phyloP scores from a whole-genome alignment of 129 eudicot genomes.

The Artemisia argyi region DNA sequence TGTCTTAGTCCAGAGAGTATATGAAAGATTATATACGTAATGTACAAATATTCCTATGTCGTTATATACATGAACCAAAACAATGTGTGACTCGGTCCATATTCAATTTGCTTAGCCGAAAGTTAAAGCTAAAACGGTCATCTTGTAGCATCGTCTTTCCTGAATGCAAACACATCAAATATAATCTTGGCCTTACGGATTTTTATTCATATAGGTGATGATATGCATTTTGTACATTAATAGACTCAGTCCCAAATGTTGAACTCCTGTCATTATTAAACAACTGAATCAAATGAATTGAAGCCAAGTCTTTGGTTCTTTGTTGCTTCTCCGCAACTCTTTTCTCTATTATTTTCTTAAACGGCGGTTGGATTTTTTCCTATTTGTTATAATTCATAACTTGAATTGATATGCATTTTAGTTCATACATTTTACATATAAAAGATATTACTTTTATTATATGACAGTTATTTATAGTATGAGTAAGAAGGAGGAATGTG shows the following conservation, averaged over 20 bases:
- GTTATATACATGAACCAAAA: not conserved
- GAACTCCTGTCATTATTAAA: not conserved
- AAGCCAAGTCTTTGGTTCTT: conserved; percentile 2
- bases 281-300: not conserved
- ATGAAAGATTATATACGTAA: not conserved
- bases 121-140: no score
- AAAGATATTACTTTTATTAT: not conserved
- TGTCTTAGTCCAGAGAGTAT: not conserved
- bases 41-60: not conserved
- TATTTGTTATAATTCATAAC: not conserved
- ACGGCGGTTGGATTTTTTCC: conserved; percentile 2
- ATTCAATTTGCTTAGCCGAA: no score
- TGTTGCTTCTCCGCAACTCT: conserved; percentile 11
- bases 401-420: not conserved
- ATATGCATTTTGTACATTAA: not conserved
- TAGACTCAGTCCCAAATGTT: not conserved
- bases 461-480: no score
- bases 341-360: not conserved
- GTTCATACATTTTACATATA: not conserved
- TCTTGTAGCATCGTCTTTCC: no score
- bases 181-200: no score
- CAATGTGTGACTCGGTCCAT: not conserved
- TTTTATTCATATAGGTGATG: no score
- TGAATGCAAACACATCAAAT: no score
- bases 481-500: no score